A percentile compares a stretch with the other conserved stretches of the same genome.
Conservation (phyloP, 1,284 basidiomycete genomes). For the Inonotus hispidus region DNA sequence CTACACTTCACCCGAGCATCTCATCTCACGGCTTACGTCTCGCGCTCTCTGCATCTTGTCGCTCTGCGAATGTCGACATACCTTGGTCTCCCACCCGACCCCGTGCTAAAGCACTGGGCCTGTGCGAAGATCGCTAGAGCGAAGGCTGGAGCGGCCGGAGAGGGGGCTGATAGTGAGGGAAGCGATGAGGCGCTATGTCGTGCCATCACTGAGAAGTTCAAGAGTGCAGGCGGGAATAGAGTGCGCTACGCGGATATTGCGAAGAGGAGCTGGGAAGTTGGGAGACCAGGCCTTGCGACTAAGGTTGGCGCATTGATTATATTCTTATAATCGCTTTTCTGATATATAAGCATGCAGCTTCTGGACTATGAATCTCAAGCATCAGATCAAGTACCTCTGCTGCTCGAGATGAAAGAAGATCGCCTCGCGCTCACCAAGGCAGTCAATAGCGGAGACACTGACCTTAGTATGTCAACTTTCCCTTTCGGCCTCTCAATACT, state of each 20-base stretch:
- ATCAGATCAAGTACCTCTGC: slow-evolving; percentile 89
- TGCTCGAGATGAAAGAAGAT: slow-evolving; percentile 94
- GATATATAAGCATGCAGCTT: slow-evolving; percentile 46
- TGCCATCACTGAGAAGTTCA: slow-evolving; percentile 85
- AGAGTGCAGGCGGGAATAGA: slow-evolving; percentile 58
- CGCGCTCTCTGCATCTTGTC: slow-evolving; percentile 85
- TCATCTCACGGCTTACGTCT: slow-evolving; percentile 80
- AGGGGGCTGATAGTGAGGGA: slow-evolving; percentile 43
- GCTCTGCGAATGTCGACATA: slow-evolving; percentile 88
- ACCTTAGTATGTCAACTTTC: slow-evolving; percentile 61
- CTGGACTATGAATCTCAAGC: slow-evolving; percentile 87
- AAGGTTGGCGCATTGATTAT: slow-evolving; percentile 44
- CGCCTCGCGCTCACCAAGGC: slow-evolving; percentile 85
- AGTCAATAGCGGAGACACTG: slow-evolving; percentile 92
- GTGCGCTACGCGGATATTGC: slow-evolving; percentile 97
- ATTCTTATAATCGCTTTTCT: neutral
- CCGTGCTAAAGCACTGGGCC: slow-evolving; percentile 95
- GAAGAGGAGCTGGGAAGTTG: slow-evolving; percentile 89
- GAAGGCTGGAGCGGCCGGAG: slow-evolving; percentile 48
- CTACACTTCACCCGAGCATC: slow-evolving; percentile 68
- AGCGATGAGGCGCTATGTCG: slow-evolving; percentile 78
- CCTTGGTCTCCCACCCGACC: slow-evolving; percentile 78
- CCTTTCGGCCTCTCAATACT: neutral
- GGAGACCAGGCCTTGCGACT: slow-evolving; percentile 81
- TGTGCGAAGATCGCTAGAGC: slow-evolving; percentile 83